A percentile compares a stretch with the other conserved stretches of the same genome.
These are phyloP conservation scores for Collybia mongolica DNA, from an alignment of 768 basidiomycete genomes.

Conservation along the genomic window DNA sequence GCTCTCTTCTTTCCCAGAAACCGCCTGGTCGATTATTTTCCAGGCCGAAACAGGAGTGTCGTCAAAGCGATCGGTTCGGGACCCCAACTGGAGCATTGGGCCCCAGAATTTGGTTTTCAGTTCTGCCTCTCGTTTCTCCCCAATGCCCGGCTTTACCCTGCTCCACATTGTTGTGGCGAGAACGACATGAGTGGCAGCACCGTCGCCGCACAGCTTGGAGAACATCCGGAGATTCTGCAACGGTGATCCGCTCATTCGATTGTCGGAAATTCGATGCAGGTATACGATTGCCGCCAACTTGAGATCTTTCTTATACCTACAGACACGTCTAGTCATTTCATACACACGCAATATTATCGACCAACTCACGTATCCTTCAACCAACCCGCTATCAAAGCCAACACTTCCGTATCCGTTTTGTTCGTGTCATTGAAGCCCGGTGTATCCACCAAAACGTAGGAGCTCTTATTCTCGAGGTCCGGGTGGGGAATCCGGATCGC, in stretches of 20 bases:
- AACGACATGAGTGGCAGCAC: constrained; percentile 13
- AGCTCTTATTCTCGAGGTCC: background rate
- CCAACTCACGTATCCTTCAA: constrained; percentile 16
- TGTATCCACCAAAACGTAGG: constrained; percentile 18
- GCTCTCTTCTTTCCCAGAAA: constrained; percentile 9
- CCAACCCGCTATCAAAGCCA: constrained; percentile 13
- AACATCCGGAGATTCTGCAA: constrained; percentile 18
- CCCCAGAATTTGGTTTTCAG: constrained; percentile 29
- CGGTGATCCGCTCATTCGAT: constrained; percentile 18
- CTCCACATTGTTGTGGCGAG: constrained; percentile 35
- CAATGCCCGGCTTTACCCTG: constrained; percentile 18
- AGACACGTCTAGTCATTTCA: constrained; percentile 23
- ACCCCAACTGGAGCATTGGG: constrained; percentile 23
- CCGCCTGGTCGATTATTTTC: constrained; percentile 21
- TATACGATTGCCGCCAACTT: constrained; percentile 15
- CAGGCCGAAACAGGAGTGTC: constrained; percentile 21
- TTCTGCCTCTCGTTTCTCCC: constrained; percentile 23
- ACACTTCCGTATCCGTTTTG: constrained; percentile 14
- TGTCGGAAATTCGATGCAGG: constrained; percentile 17
- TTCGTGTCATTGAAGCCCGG: constrained; percentile 20
- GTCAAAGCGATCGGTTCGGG: constrained; percentile 21
- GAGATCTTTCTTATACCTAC: constrained; percentile 13
- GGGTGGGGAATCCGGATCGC: constrained; percentile 11
- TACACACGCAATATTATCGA: constrained; percentile 11
- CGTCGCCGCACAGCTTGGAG: constrained; percentile 12